Evolutionary conservation across 1,284 basidiomycete species (phyloP), one percentile per base, ranked within the genome.

Genomic region (Rhizoctonia solani): DNA sequence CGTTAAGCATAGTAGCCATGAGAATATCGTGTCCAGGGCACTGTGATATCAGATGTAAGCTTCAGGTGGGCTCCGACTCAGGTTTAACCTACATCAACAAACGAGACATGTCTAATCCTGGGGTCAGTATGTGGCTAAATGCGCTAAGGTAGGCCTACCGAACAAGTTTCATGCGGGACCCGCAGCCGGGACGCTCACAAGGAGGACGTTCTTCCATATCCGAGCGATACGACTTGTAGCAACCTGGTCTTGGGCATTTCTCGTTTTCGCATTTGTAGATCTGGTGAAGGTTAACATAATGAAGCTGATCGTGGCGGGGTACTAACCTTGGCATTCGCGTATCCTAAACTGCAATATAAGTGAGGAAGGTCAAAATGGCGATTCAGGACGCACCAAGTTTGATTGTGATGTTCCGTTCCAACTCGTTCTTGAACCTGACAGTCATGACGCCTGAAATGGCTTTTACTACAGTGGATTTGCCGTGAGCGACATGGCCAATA

Each of bases 1-100:
- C 96, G 85, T 98, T 98, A 74, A 99, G 84, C 97, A 99, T 99
- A 73, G 96, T 99, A 68, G 96, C 96, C 96, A 99, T 99, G 78
- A 99, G 84, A 85, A 92, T 92, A 76, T 95, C 93, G 85, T 95
- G 93, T 72, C 93, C 93, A 1, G 93, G 93, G 76, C 93, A 94
- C 70, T 71, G 30, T 21, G 46, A 39, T 11, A 19, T 6, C 5
- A 9, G 19, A n/a, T 25, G 25, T 42, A 4, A 21, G 14, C 6
- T 5, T 16, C 14, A 4, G 21, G 11, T 14, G 25, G 32, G 21
- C n/a, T 34, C n/a, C n/a, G 16, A 21, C 2, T 30, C 6, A 39
- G 8, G 53, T 49, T 27, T 34, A 58, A 53, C 66, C 42, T 75
- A 71, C 77, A 77, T 96, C 94, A 76, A 98, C 96, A 78, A 98